phyloP scores from a whole-genome alignment of 768 basidiomycete species.

The Leccinum fibrillosum region DNA sequence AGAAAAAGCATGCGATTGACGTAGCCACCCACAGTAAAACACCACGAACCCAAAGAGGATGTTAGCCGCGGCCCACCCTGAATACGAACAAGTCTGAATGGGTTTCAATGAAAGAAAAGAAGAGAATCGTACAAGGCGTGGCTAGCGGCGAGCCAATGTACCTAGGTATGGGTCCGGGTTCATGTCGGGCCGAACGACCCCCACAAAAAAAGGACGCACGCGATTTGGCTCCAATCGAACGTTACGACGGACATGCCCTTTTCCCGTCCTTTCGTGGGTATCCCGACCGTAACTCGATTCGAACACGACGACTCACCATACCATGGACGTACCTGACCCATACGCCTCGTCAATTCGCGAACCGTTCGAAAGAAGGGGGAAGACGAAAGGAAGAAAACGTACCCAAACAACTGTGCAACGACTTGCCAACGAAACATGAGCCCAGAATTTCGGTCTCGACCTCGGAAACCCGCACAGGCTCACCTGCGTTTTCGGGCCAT shows the following conservation, averaged over 20 bases:
- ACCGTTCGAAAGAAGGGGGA: background rate
- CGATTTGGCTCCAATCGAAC: constrained; percentile 79
- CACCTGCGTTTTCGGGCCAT: constrained; percentile 42
- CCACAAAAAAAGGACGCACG: constrained; percentile 24
- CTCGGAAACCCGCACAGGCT: constrained; percentile 17
- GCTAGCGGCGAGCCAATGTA: constrained; percentile 52
- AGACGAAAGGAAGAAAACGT: constrained; percentile 8
- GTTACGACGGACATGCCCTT: constrained; percentile 69
- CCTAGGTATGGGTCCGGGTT: constrained; percentile 8
- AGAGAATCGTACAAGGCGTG: constrained; percentile 49
- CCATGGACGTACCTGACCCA: constrained; percentile 37
- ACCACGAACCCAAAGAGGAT: constrained; percentile 61
- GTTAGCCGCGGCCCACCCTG: constrained; percentile 78
- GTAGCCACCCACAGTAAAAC: constrained; percentile 46
- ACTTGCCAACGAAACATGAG: constrained; percentile 24
- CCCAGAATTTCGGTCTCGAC: background rate
- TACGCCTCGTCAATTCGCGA: background rate
- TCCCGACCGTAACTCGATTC: background rate
- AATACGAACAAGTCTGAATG: background rate
- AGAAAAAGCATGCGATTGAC: background rate
- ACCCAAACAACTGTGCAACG: constrained; percentile 49
- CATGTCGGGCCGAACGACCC: background rate
- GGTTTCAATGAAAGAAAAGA: background rate
- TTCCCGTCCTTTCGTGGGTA: background rate
- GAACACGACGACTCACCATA: constrained; percentile 33